Evolutionary conservation across 75 land plant species (phyloP).

Genomic region (Chamaecyparis obtusa): DNA sequence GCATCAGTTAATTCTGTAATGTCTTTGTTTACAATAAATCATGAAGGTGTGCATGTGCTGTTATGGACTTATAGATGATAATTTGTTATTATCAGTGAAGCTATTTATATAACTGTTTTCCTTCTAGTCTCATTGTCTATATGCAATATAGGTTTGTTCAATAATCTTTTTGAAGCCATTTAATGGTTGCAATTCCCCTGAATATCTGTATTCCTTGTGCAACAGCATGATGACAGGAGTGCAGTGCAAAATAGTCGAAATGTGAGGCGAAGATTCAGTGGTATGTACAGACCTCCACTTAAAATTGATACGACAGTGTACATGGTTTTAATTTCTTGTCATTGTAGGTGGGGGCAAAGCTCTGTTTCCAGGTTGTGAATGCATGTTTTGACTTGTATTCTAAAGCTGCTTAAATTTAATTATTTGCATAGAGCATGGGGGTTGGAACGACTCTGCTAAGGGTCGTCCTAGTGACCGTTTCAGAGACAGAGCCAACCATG

Average conservation of each 20-base stretch:
- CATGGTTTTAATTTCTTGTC: not conserved
- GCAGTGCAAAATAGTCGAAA: not conserved
- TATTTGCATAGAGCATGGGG: constrained; percentile 35
- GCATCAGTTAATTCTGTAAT: not conserved
- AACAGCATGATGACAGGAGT: constrained; percentile 10
- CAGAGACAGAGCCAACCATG: constrained; percentile 10
- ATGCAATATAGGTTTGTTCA: constrained; percentile 1
- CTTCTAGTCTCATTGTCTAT: not conserved
- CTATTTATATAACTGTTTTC: not conserved
- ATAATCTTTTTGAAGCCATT: not conserved
- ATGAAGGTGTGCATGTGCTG: not conserved
- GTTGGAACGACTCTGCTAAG: constrained; percentile 41
- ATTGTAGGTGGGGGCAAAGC: not conserved
- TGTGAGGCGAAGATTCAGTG: constrained; percentile 3
- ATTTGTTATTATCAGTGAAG: not conserved
- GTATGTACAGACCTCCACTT: not conserved
- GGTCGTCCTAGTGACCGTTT: constrained; percentile 20
- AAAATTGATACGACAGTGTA: not conserved
- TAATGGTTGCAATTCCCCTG: not conserved
- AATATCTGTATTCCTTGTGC: not conserved
- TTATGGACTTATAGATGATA: too few relatives aligned
- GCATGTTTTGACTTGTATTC: not conserved
- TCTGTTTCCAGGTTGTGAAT: not conserved
- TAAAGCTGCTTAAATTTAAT: not conserved
- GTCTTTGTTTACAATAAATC: not conserved